A percentile compares a stretch with the other conserved stretches of the same genome.
phyloP scores from a whole-genome alignment of 768 basidiomycete species.

The Lentinula detonsa region DNA sequence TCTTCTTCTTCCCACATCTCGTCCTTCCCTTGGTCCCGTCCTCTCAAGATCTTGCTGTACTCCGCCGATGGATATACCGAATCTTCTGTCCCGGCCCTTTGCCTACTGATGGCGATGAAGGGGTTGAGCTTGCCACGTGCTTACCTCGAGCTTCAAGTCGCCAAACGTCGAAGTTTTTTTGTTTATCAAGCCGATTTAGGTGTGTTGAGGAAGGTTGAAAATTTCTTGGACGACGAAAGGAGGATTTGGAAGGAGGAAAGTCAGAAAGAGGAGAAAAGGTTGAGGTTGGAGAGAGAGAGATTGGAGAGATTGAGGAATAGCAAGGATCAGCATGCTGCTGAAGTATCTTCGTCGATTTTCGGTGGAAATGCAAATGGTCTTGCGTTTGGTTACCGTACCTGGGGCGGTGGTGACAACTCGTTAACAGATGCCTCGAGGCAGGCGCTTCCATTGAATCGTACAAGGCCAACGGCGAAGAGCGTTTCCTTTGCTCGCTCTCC shows the following conservation, averaged over 20 bases:
- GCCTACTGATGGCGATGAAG: slow-evolving; percentile 77
- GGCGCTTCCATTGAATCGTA: neutral
- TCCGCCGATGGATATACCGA: slow-evolving; percentile 92
- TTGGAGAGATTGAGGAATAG: slow-evolving; percentile 14
- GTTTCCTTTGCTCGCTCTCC: slow-evolving; percentile 9
- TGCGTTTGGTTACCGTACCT: slow-evolving; percentile 2
- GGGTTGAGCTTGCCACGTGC: slow-evolving; percentile 75
- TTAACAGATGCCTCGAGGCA: neutral
- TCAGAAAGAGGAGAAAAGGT: slow-evolving; percentile 21
- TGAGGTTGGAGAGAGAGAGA: slow-evolving; percentile 22
- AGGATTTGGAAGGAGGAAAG: slow-evolving; percentile 34
- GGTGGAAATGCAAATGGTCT: neutral
- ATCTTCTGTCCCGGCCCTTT: slow-evolving; percentile 80
- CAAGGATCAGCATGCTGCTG: slow-evolving; percentile 13
- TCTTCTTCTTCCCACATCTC: slow-evolving; percentile 31
- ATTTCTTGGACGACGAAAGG: slow-evolving; percentile 33
- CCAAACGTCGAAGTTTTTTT: slow-evolving; percentile 80
- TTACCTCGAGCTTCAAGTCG: slow-evolving; percentile 85
- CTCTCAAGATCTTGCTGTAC: slow-evolving; percentile 73
- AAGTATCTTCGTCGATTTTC: neutral
- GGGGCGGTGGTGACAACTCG: neutral
- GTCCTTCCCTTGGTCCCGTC: slow-evolving; percentile 24
- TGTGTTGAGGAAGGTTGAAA: slow-evolving; percentile 67
- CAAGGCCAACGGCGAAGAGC: slow-evolving; percentile 7
- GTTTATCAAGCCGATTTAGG: slow-evolving; percentile 82